phyloP scores from a whole-genome alignment of 2,329 filamentous ascomycete genomes.

The Colletotrichum musicola region DNA sequence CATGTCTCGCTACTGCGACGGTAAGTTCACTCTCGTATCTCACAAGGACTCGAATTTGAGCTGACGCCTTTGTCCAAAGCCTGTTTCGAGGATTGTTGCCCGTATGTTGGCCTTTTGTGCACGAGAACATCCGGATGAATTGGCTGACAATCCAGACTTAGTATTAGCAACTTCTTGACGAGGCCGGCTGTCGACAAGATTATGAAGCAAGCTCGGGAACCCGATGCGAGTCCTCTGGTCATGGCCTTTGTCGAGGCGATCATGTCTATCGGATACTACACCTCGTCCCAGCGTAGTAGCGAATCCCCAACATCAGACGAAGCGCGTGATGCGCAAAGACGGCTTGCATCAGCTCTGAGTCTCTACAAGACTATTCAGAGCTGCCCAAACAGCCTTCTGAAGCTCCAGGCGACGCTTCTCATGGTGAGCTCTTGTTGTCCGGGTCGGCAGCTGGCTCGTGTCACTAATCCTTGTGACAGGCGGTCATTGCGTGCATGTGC shows the following conservation, averaged over 20 bases:
- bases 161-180: slow-evolving; percentile 21
- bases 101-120: slow-evolving; percentile 12
- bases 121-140: not conserved
- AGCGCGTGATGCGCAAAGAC: not conserved
- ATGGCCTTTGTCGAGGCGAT: slow-evolving; percentile 11
- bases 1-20: slow-evolving; percentile 23
- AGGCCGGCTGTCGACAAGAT: slow-evolving; percentile 10
- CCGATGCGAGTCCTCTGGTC: not conserved
- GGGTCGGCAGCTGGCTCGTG: not conserved
- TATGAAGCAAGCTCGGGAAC: slow-evolving; percentile 4
- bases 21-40: not conserved
- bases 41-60: not conserved
- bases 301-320: not conserved
- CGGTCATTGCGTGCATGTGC: slow-evolving; percentile 21
- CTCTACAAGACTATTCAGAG: slow-evolving; percentile 1
- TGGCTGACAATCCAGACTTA: not conserved
- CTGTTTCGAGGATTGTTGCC: slow-evolving; percentile 29
- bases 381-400: slow-evolving; percentile 15
- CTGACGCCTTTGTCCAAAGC: not conserved
- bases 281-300: slow-evolving; percentile 6
- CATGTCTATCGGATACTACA: slow-evolving; percentile 18
- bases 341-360: not conserved
- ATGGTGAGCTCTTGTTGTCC: not conserved
- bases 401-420: slow-evolving; percentile 19
- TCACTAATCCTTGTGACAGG: not conserved